Evolutionary conservation across 208 protist genomes (phyloP), one percentile per base, ranked within the genome.

Genomic region (Kentomonas sorsogonicus): DNA sequence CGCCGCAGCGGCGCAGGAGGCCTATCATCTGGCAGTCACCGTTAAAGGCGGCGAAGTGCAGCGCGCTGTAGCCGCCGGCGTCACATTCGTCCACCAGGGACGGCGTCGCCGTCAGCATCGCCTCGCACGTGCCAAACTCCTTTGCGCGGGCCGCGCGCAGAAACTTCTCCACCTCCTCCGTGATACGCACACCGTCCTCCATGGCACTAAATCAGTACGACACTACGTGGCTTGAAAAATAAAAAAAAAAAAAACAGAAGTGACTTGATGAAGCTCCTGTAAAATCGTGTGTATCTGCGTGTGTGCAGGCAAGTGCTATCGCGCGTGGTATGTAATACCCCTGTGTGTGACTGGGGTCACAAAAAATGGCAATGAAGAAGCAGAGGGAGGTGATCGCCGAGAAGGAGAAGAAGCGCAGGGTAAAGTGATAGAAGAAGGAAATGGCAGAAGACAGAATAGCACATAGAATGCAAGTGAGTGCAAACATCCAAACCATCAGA

Each of bases 21-120:
- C 67, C 50, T 38, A 95, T 64, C 80, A 91, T 86, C 27, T 67
- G 61, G 1, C 75, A 26, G 50, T 93, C 80, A 20, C 89, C 89
- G 39, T 91, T 91, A 64, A 87, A 92, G 11, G 89, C 83, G 36
- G 84, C 84, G 50, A 95, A 95, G 71, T 95, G 89, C n/a, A 95
- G 77, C 4, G 86, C 86, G 30, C 67, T 45, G 58, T 86, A 93
- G 51, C 89, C 89, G 20, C 85, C 85, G 3, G 84, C 89, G 68
- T 95, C 89, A 16, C 78, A 64, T 0, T 61, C 45, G 68, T 91
- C 82, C 34, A 90, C 54, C 1, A 95, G 66, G 18, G 50, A 60
- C 0, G 79, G 73, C 6, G 83, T 80, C 44, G 66, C 63, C 38
- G 86, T 80, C 30, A 95, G 61, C 52, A 90, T 62, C 0, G 59